phyloP scores from a whole-genome alignment of 1,284 basidiomycete species.

The Ganoderma lucidum region DNA sequence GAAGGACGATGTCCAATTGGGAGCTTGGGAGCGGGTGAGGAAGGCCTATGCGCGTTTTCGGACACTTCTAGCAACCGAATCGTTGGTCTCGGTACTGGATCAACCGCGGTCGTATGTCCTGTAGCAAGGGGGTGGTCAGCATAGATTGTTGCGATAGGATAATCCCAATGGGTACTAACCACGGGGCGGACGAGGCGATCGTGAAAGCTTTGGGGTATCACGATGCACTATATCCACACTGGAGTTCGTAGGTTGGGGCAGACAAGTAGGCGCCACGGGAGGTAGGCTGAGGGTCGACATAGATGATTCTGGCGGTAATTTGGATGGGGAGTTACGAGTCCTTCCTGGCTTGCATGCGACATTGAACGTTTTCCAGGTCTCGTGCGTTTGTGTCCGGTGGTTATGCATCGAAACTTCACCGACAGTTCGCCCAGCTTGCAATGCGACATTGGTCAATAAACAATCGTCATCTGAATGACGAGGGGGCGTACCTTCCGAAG shows the following conservation, averaged over 20 bases:
- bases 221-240: not conserved
- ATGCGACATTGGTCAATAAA: not conserved
- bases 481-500: not conserved
- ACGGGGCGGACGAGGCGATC: not conserved
- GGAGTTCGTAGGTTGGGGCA: not conserved
- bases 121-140: not conserved
- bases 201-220: not conserved
- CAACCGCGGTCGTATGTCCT: not conserved
- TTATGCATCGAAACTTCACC: not conserved
- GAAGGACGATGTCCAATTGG: conserved; percentile 19
- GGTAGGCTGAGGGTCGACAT: not conserved
- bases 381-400: not conserved
- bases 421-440: not conserved
- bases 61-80: not conserved
- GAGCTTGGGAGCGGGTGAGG: not conserved
- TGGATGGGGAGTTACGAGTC: not conserved
- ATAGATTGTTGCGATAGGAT: not conserved
- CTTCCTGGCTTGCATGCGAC: not conserved
- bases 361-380: conserved; percentile 1
- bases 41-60: not conserved
- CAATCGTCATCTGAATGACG: not conserved
- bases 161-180: not conserved
- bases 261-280: not conserved
- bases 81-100: not conserved
- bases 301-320: not conserved